Evolutionary conservation across 306 rosid genomes (phyloP).

Genomic region (Rosa rugosa): DNA sequence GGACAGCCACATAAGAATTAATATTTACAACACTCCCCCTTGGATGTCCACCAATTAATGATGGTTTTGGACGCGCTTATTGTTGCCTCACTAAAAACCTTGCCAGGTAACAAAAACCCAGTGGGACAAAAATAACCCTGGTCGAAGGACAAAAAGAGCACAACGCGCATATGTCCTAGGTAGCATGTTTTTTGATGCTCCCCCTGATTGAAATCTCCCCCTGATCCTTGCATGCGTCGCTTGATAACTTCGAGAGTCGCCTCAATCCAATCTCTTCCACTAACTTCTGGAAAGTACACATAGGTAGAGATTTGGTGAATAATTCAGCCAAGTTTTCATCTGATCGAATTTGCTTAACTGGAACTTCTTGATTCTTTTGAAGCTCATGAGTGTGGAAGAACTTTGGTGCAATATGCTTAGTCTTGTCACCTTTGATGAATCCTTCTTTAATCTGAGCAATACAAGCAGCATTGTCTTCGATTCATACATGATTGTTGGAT

Average conservation of each 20-base stretch:
- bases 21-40: too few species aligned
- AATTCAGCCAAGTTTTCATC: neutral
- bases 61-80: neutral
- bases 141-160: neutral
- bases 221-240: neutral
- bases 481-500: too few species aligned
- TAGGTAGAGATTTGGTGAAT: conserved; percentile 1
- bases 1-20: too few species aligned
- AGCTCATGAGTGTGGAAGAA: neutral
- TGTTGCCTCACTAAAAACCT: neutral
- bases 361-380: neutral
- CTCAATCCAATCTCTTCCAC: neutral
- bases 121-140: neutral
- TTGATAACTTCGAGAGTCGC: neutral
- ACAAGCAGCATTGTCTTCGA: too few species aligned
- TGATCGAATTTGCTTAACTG: neutral
- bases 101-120: neutral
- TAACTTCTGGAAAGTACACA: neutral
- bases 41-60: too few species aligned
- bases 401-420: conserved; percentile 1
- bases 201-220: neutral
- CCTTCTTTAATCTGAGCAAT: too few species aligned
- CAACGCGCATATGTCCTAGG: neutral
- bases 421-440: neutral
- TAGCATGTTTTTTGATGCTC: neutral